Evolutionary conservation across 2,329 filamentous ascomycete species (phyloP), one percentile per base, ranked within the genome.

Genomic region (Kalmusia sp.): DNA sequence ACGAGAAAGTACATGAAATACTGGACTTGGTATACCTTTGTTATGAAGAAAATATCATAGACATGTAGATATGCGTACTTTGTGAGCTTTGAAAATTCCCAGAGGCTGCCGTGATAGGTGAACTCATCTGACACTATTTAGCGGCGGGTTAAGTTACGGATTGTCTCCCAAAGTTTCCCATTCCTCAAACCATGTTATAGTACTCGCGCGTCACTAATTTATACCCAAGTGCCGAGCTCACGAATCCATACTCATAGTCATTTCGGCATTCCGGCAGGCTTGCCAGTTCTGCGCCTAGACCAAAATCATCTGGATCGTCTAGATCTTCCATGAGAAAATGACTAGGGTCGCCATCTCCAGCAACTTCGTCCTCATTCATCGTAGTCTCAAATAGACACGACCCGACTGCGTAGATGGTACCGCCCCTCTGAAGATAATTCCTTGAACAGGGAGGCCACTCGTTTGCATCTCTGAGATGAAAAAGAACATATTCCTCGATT

Each of bases 171-270:
- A n/a, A n/a, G n/a, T n/a, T n/a, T n/a, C n/a, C n/a, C n/a, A n/a
- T n/a, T n/a, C 4, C 14, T 21, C 31, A 15, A 19, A 19, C 40
- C n/a, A 21, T 31, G 24, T 31, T n/a, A 9, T 43, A 31, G 17
- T 43, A 31, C 25, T 43, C 40, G 11, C 25, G 40, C 25, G 25
- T 43, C 25, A 43, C 27, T 27, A 30, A 31, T 27, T 43, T 43
- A 14, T 41, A 41, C 3, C 38, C 22, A 17, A 41, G 38, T 15
- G 27, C n/a, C 21, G 38, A 14, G 19, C 44, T 48, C 19, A 48
- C 44, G 22, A 48, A 48, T 6, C 44, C 45, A 24, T 37, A 49
- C 34, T 49, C 45, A n/a, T 37, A 34, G 34, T 49, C 45, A 30
- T 49, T 49, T 8, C 45, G 33, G 21, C 45, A 49, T n/a, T 38